phyloP scores from a whole-genome alignment of 257 asterid species.

The Ballota nigra region DNA sequence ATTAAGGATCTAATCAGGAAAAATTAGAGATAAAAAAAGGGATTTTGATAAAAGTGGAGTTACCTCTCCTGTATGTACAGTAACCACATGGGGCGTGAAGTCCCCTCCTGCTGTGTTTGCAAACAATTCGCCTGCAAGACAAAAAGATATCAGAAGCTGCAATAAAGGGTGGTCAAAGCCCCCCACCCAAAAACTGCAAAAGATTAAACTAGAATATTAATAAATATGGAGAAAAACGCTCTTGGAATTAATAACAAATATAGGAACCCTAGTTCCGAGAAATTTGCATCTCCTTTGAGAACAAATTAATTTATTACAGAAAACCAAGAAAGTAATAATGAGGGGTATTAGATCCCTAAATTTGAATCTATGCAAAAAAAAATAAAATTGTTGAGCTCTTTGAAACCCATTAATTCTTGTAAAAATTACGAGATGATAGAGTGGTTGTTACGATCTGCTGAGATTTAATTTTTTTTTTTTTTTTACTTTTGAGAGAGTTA shows the following conservation, averaged over 20 bases:
- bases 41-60: neutral
- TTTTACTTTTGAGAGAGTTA: too few relatives aligned
- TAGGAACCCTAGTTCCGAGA: slow-evolving; percentile 19
- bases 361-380: neutral
- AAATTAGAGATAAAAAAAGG: too few relatives aligned
- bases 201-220: neutral
- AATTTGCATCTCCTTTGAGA: neutral
- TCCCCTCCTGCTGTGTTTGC: slow-evolving; percentile 84
- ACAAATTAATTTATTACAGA: neutral
- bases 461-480: too few relatives aligned
- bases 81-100: slow-evolving; percentile 83
- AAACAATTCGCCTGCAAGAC: slow-evolving; percentile 65
- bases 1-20: neutral
- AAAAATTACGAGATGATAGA: too few relatives aligned
- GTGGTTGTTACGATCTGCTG: too few relatives aligned
- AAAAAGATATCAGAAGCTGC: neutral
- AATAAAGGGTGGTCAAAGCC: neutral
- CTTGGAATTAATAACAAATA: neutral
- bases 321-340: neutral
- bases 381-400: too few relatives aligned
- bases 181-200: neutral
- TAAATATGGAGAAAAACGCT: too few relatives aligned
- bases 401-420: neutral
- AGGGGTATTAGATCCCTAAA: neutral
- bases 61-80: slow-evolving; percentile 88